Base-by-base conservation (phyloP, 2,329 filamentous ascomycete species). In the Verticillium tricorpus region DNA sequence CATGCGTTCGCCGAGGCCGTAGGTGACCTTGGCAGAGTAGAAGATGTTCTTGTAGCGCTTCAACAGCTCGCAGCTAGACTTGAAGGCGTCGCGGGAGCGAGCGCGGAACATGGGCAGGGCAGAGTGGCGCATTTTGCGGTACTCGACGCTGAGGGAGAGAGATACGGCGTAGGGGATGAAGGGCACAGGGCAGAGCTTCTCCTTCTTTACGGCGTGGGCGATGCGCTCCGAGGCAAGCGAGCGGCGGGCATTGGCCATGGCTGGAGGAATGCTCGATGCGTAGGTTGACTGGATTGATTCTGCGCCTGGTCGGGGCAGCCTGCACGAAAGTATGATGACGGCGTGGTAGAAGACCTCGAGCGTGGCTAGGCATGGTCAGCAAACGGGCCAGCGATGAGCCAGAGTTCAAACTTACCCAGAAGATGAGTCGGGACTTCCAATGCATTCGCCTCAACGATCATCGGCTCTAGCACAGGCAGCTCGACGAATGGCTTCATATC, bases 291-390 rank as follows among this genome's bases (percentile, higher is more conserved):
- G 45, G 14, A 19, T 52, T 1, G 74, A 71, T 35, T 72, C 63
- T 22, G 75, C 74, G 54, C 78, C 73, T 12, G 75, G 75, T 12
- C 78, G 71, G 3, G 81, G 76, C 5, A 82, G 78, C n/a, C 86
- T 80, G 58, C 84, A 87, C 0, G 85, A 88, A 2, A 89, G 74
- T 9, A 89, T 87, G 39, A 85, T 82, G 7, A 89, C 82, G 3
- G 85, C 84, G 66, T 89, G 85, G 67, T 89, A 89, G 17, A 89
- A 81, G 1, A 84, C 80, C 66, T 89, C 86, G 7, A 89, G 78
- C 0, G 86, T 87, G 8, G 80, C 85, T 86, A 40, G 5, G 6
- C 3, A 28, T n/a, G 61, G 19, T 52, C 11, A 52, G 45, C 76
- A 56, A 75, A 70, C 14, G 55, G 7, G 14, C n/a, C 15, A 9